These are phyloP conservation scores for Phlebiopsis flavidoalba DNA, from an alignment of 768 basidiomycete genomes.

Conservation along the genomic window DNA sequence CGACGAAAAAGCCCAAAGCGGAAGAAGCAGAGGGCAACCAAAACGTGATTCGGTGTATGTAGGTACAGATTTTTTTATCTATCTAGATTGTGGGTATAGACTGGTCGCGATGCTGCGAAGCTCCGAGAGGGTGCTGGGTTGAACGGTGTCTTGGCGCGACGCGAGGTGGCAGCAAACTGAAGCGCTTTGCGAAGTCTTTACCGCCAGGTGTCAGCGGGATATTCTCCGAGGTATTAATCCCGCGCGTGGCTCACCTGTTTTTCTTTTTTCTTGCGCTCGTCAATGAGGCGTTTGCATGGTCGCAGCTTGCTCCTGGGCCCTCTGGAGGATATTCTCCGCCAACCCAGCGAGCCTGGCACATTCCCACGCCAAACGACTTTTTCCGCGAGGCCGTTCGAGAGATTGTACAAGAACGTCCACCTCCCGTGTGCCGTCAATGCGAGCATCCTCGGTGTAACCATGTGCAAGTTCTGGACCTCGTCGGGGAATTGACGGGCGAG, in stretches of 20 bases:
- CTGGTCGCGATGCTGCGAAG: neutral
- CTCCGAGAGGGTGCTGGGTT: neutral
- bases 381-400: slow-evolving; percentile 67
- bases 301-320: neutral
- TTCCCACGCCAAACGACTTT: slow-evolving; percentile 91
- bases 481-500: slow-evolving; percentile 54
- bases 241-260: neutral
- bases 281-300: neutral
- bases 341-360: slow-evolving; percentile 86
- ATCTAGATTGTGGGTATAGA: neutral
- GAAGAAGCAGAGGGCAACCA: neutral
- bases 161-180: neutral
- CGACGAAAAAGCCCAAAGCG: slow-evolving; percentile 30
- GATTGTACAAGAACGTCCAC: slow-evolving; percentile 85
- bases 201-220: too few species aligned
- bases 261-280: neutral
- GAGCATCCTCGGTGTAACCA: slow-evolving; percentile 71
- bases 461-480: slow-evolving; percentile 75
- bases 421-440: slow-evolving; percentile 67
- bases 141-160: neutral
- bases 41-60: neutral
- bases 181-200: neutral
- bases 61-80: neutral
- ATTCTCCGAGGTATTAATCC: neutral
- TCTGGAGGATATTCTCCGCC: slow-evolving; percentile 58